A percentile compares a stretch with the other conserved stretches of the same genome.
These are phyloP conservation scores for Cystobasidium slooffiae DNA, from an alignment of 1,284 basidiomycete species.

Conservation along the genomic window DNA sequence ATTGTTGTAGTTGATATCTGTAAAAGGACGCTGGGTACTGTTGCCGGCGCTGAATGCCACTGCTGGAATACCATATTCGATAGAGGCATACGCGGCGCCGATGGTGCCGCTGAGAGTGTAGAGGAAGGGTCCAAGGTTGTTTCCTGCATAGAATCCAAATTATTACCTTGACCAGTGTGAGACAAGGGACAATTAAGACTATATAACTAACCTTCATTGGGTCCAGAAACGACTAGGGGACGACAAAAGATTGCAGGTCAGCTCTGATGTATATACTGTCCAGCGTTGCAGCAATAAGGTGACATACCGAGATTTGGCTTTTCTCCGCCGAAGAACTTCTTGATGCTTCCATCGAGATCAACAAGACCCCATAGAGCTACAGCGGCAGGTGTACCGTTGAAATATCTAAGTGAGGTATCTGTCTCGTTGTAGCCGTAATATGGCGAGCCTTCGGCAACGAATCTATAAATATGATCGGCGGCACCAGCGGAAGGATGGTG, in stretches of 20 bases:
- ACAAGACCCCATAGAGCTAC: conserved; percentile 49
- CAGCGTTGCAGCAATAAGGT: no score
- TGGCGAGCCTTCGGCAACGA: conserved; percentile 25
- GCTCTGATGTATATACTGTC: no score
- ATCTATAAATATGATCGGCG: conserved; percentile 10
- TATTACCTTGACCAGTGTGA: neutral
- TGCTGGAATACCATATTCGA: conserved; percentile 50
- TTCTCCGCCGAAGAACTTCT: conserved; percentile 19
- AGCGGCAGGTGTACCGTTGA: conserved; percentile 52
- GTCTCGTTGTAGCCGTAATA: conserved; percentile 38
- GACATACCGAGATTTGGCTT: conserved; percentile 24
- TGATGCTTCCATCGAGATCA: conserved; percentile 41
- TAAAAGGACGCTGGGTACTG: conserved; percentile 47
- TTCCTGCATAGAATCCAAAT: neutral
- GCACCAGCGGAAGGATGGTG: no score
- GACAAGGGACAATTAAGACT: neutral
- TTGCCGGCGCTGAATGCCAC: conserved; percentile 53
- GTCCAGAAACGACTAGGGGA: conserved; percentile 22
- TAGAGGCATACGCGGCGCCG: conserved; percentile 50
- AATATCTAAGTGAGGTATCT: conserved; percentile 47
- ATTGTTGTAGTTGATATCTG: conserved; percentile 47
- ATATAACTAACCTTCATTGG: conserved; percentile 29
- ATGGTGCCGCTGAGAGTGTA: conserved; percentile 53
- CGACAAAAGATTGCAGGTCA: no score
- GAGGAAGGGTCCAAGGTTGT: conserved; percentile 51